These are phyloP conservation scores for Aegilops sharonensis DNA, from an alignment of 176 grass and related monocot species.

Conservation along the genomic window DNA sequence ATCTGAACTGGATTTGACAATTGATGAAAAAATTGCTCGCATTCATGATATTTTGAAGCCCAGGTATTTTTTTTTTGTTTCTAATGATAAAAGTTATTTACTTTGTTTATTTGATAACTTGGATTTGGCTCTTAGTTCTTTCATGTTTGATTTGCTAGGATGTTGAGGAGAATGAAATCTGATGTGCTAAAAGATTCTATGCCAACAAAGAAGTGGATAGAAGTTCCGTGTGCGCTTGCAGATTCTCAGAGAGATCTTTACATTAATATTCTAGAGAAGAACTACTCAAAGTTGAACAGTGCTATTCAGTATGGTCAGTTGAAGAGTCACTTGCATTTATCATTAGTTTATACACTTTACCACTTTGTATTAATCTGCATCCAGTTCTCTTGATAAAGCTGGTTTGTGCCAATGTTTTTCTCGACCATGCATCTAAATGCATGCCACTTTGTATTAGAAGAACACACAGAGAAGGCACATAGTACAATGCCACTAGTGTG, in stretches of 20 bases:
- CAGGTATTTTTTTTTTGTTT: conserved; percentile 25
- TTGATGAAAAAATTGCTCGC: conserved; percentile 49
- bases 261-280: conserved; percentile 70
- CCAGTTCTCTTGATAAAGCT: background rate
- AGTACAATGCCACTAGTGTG: background rate
- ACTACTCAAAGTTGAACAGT: conserved; percentile 59
- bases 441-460: background rate
- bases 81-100: background rate
- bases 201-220: conserved; percentile 73
- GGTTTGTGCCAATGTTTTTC: background rate
- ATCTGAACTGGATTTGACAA: conserved; percentile 25
- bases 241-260: conserved; percentile 69
- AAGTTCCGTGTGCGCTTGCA: conserved; percentile 70
- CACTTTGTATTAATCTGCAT: background rate
- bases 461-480: background rate
- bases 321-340: background rate
- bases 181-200: conserved; percentile 55
- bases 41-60: conserved; percentile 71
- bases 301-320: conserved; percentile 53
- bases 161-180: conserved; percentile 72
- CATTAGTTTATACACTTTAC: background rate
- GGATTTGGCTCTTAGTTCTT: conserved; percentile 25
- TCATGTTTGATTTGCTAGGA: conserved; percentile 44
- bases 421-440: background rate
- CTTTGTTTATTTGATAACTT: background rate